Conservation (phyloP, 441 rosid genomes). For the Viola pubescens region DNA sequence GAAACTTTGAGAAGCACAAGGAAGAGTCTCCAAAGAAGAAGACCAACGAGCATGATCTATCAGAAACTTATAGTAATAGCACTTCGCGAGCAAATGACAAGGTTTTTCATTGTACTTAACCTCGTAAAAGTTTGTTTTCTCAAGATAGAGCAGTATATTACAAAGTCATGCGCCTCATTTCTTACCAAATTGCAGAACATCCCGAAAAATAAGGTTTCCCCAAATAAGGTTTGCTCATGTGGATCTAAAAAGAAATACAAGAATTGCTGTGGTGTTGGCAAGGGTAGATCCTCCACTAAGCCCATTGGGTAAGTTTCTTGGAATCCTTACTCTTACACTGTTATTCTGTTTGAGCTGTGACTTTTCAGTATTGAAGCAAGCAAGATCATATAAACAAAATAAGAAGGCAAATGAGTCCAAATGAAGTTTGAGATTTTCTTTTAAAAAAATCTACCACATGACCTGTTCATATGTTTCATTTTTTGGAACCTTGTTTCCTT, state of each 20-base stretch:
- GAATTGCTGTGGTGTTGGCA: constrained; percentile 70
- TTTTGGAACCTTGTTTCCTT: not conserved
- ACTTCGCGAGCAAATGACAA: constrained; percentile 37
- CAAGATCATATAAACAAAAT: not conserved
- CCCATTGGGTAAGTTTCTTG: constrained; percentile 34
- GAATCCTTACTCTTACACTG: constrained; percentile 8
- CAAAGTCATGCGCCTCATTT: not conserved
- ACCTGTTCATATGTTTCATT: not conserved
- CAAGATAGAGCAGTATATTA: not conserved
- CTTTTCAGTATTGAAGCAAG: not conserved
- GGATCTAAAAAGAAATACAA: constrained; percentile 91
- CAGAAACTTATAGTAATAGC: constrained; percentile 24
- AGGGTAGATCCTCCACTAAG: constrained; percentile 50
- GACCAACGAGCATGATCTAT: constrained; percentile 22
- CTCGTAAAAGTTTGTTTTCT: not conserved
- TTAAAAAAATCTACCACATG: not conserved
- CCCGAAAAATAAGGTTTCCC: constrained; percentile 66
- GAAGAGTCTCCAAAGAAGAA: constrained; percentile 27
- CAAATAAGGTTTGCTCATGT: constrained; percentile 56
- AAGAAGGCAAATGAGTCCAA: not conserved
- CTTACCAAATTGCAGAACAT: constrained; percentile 39
- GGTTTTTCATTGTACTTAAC: constrained; percentile 34
- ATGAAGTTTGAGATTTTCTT: not conserved
- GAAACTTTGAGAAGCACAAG: constrained; percentile 25
- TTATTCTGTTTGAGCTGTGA: not conserved